Base-by-base conservation (phyloP, 352 stramenopile species). In the Salisapilia sapeloensis region DNA sequence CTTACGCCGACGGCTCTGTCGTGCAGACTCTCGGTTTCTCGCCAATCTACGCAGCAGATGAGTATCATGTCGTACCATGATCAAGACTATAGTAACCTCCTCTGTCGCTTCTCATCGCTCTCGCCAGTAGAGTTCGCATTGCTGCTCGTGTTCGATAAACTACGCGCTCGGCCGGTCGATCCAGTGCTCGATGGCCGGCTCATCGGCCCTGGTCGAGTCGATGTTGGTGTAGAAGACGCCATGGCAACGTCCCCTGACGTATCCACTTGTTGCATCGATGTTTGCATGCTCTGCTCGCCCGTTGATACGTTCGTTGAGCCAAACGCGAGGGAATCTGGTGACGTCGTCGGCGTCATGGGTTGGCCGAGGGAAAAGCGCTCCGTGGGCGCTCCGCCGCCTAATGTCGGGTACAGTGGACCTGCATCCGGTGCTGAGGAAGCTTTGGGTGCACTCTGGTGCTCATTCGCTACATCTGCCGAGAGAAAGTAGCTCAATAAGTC, bases 401-500 rank as follows among this genome's bases (percentile, higher is more conserved):
- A 28, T 10, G 17, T n/a, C 29, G 10, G 27, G 34, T 1, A 26
- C 27, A 2, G 19, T 41, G 21, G n/a, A n/a, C 44, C 22, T 19
- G 51, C 37, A 25, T 56, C 42, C 1, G 49, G 31, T n/a, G n/a
- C n/a, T n/a, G n/a, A n/a, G 19, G 29, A 29, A 10, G 13, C 29
- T 27, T 55, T 60, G 24, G 46, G 32, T 28, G 60, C 35, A 15
- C 50, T 56, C 18, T 63, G 48, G 18, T 79, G 50, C 19, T 87
- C 67, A 5, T 54, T 37, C 22, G 59, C 52, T 8, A 89, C 69
- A 42, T 86, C 69, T 6, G 64, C 66, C 9, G 71, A 77, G 19
- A 87, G 54, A 44, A 87, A 91, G 54, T 86, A 91, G 53, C 69
- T 86, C 17, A 91, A 53, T 31, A 91, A 48, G 38, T 91, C 72